Conservation (phyloP, 768 basidiomycete species). For the Neoboletus magnificus region DNA sequence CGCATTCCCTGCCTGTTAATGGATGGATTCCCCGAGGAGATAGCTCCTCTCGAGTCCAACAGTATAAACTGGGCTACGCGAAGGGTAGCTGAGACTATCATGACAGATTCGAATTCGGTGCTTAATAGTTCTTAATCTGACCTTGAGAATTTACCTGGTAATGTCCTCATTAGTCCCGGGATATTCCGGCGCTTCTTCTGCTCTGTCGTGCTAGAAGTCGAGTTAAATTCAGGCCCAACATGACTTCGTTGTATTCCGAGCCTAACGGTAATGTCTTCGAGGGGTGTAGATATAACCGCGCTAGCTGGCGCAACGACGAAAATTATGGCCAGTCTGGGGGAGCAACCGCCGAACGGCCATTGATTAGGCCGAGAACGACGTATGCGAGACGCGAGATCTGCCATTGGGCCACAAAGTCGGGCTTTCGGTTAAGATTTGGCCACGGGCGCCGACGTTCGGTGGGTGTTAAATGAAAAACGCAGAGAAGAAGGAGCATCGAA, state of each 20-base stretch:
- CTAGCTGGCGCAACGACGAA: conserved; percentile 52
- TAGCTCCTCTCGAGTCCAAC: neutral
- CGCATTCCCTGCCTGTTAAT: neutral
- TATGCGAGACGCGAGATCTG: conserved; percentile 43
- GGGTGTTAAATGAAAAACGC: conserved; percentile 70
- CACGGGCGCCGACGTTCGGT: conserved; percentile 83
- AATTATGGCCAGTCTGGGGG: conserved; percentile 51
- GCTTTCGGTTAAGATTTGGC: conserved; percentile 76
- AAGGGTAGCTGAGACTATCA: conserved; percentile 34
- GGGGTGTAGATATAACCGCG: conserved; percentile 59
- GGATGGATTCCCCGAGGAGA: neutral
- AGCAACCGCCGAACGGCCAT: conserved; percentile 47
- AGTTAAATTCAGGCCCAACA: conserved; percentile 66
- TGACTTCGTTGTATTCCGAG: conserved; percentile 84
- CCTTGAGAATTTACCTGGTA: conserved; percentile 56
- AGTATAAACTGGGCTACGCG: neutral
- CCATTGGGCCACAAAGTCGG: conserved; percentile 46
- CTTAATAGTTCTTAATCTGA: neutral
- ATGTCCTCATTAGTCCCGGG: conserved; percentile 75
- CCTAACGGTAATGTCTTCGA: conserved; percentile 75
- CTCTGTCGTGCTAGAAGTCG: conserved; percentile 63
- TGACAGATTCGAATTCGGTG: neutral
- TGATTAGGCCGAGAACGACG: conserved; percentile 36
- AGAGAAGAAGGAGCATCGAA: conserved; percentile 55
- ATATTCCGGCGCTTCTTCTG: conserved; percentile 57